Conservation (phyloP, 2,329 filamentous ascomycete genomes). For the Stachybotrys chlorohalonatus region DNA sequence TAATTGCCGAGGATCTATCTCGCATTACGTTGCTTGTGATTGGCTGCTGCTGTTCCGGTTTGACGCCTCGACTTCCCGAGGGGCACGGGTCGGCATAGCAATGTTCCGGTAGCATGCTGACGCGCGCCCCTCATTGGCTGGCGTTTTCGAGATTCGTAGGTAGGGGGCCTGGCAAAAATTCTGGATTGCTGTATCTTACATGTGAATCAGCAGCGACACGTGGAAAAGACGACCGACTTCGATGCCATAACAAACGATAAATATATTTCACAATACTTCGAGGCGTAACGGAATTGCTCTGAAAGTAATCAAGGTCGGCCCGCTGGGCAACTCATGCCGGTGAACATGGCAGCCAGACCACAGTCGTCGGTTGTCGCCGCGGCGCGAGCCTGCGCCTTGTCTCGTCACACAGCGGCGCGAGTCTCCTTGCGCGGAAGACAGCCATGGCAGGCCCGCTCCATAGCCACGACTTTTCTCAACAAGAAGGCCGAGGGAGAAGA, state of each 20-base stretch:
- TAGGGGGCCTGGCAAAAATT: background rate
- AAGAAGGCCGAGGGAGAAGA: conserved; percentile 33
- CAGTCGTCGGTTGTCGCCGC: conserved; percentile 14
- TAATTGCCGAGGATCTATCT: conserved; percentile 41
- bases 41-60: conserved; percentile 24
- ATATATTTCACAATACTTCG: too few species aligned
- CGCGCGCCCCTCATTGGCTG: conserved; percentile 18
- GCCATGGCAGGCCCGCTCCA: background rate
- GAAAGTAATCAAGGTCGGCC: background rate
- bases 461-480: conserved; percentile 31
- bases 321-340: background rate
- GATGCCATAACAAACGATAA: too few species aligned
- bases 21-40: conserved; percentile 34
- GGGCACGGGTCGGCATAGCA: conserved; percentile 16
- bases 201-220: background rate
- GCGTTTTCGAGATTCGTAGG: background rate
- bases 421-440: background rate
- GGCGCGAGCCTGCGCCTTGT: background rate
- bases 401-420: background rate
- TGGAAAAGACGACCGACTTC: too few species aligned
- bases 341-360: conserved; percentile 7
- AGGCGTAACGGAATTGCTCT: too few species aligned
- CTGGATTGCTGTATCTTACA: background rate
- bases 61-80: conserved; percentile 14
- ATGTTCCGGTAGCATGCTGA: conserved; percentile 6